Conservation (phyloP, 371 early-diverging fungal species). For the Batkoa obscura region DNA sequence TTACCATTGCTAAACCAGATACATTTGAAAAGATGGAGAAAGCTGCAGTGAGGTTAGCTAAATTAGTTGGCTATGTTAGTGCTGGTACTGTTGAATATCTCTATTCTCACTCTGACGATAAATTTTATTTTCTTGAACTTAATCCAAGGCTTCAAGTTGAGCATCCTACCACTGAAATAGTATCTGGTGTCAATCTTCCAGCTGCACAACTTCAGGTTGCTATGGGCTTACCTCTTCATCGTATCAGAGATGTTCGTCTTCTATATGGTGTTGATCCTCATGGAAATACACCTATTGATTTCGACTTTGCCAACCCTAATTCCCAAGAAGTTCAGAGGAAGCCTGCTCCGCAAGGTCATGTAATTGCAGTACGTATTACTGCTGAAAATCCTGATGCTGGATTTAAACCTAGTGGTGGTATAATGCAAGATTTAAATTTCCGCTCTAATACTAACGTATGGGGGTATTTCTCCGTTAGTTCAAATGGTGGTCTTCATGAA, state of each 20-base stretch:
- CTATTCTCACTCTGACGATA: slow-evolving; percentile 63
- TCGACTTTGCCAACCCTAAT: slow-evolving; percentile 60
- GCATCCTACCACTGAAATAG: slow-evolving; percentile 98
- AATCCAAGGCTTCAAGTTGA: slow-evolving; percentile 99
- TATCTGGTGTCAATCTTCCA: slow-evolving; percentile 92
- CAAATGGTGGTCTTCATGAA: slow-evolving; percentile 91
- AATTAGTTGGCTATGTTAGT: slow-evolving; percentile 69
- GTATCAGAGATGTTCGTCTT: slow-evolving; percentile 82
- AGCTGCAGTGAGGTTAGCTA: slow-evolving; percentile 83
- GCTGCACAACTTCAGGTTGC: slow-evolving; percentile 95
- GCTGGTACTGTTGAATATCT: slow-evolving; percentile 98
- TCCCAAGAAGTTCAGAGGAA: slow-evolving; percentile 64
- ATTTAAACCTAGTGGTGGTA: slow-evolving; percentile 92
- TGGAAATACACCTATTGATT: slow-evolving; percentile 78
- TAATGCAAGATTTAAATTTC: slow-evolving; percentile 90
- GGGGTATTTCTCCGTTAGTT: slow-evolving; percentile 95
- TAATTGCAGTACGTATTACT: slow-evolving; percentile 88
- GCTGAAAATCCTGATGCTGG: slow-evolving; percentile 75
- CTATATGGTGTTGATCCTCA: slow-evolving; percentile 76
- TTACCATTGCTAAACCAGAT: slow-evolving; percentile 12
- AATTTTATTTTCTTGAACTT: slow-evolving; percentile 93
- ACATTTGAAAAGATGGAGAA: slow-evolving; percentile 62
- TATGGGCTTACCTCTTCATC: slow-evolving; percentile 69
- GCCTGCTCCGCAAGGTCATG: slow-evolving; percentile 60
- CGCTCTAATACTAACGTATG: slow-evolving; percentile 84